Evolutionary conservation across 306 rosid genomes (phyloP).

Genomic region (Rosa persica): DNA sequence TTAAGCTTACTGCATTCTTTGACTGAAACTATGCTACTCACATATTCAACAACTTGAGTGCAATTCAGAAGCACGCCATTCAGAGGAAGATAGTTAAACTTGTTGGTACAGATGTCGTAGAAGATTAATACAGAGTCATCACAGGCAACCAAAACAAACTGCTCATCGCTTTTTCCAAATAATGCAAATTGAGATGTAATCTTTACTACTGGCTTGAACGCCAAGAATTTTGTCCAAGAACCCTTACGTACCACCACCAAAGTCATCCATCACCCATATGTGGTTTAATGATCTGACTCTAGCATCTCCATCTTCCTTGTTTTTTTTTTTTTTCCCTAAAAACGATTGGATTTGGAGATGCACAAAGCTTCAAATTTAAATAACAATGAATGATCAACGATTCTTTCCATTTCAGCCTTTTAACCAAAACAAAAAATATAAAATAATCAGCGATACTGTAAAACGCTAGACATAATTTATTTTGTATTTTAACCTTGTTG

Average conservation of each 20-base stretch:
- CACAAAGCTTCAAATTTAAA: too few species aligned
- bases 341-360: too few species aligned
- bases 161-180: background rate
- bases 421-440: too few species aligned
- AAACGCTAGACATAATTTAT: too few species aligned
- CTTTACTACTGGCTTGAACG: background rate
- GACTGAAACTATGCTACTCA: background rate
- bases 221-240: constrained; percentile 2
- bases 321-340: too few species aligned
- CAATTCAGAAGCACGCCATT: background rate
- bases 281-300: too few species aligned
- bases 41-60: background rate
- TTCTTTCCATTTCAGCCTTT: too few species aligned
- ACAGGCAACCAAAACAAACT: background rate
- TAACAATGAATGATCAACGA: too few species aligned
- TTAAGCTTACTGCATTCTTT: too few species aligned
- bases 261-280: background rate
- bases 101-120: background rate
- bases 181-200: background rate
- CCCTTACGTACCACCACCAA: background rate
- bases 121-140: background rate
- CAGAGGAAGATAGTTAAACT: background rate
- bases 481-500: too few species aligned
- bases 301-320: too few species aligned
- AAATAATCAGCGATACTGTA: too few species aligned